These are phyloP conservation scores for Heritiera fomes DNA, from an alignment of 345 rosid species.

Conservation along the genomic window DNA sequence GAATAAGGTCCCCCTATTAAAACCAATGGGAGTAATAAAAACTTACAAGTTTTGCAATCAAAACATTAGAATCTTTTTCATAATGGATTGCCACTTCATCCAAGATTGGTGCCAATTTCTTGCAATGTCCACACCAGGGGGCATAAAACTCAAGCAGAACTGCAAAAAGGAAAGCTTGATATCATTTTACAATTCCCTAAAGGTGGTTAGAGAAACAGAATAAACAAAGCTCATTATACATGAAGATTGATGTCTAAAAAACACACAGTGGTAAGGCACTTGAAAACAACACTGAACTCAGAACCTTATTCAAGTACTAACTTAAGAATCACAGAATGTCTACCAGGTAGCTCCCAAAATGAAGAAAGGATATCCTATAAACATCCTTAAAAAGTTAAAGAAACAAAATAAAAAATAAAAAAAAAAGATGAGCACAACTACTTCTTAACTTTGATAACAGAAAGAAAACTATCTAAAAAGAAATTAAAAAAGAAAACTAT, in stretches of 20 bases:
- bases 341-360: not conserved
- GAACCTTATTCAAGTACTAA: not conserved
- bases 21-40: not conserved
- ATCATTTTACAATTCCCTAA: not conserved
- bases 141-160: constrained; percentile 94
- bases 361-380: not conserved
- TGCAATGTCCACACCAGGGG: constrained; percentile 99
- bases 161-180: constrained; percentile 34
- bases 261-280: not conserved
- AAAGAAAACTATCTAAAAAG: not conserved
- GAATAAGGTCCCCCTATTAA: not conserved
- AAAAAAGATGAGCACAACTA: too few relatives aligned
- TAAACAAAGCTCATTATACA: constrained; percentile 15
- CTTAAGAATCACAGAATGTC: not conserved
- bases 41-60: constrained; percentile 87
- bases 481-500: not conserved
- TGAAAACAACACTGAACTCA: not conserved
- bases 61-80: constrained; percentile 55
- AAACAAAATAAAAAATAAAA: too few relatives aligned
- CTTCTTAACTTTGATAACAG: not conserved
- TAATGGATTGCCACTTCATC: constrained; percentile 85
- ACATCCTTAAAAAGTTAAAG: not conserved
- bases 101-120: constrained; percentile 86
- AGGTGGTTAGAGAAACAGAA: not conserved
- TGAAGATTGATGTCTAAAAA: not conserved